A percentile compares a stretch with the other conserved stretches of the same genome.
phyloP scores from a whole-genome alignment of 129 eudicot genomes.

The Escallonia rubra region DNA sequence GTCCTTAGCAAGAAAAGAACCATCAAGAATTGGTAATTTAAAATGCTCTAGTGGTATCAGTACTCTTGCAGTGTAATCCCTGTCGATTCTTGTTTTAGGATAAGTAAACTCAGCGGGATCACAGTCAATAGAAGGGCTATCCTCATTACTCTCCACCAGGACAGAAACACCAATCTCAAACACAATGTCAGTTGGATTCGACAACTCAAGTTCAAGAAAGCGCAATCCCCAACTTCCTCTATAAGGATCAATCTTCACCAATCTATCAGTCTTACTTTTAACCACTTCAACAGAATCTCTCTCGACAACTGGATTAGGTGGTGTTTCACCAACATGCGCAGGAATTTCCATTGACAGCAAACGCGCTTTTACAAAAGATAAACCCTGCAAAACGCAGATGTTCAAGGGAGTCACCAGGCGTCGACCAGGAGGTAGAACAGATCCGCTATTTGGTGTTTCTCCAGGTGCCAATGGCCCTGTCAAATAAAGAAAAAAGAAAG shows the following conservation, averaged over 20 bases:
- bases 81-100: constrained; percentile 85
- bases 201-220: constrained; percentile 88
- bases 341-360: constrained; percentile 92
- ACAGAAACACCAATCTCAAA: constrained; percentile 87
- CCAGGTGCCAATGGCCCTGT: constrained; percentile 49
- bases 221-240: constrained; percentile 98
- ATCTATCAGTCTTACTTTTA: constrained; percentile 41
- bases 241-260: constrained; percentile 87
- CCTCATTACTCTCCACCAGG: constrained; percentile 47
- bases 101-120: constrained; percentile 47
- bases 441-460: constrained; percentile 36
- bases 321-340: constrained; percentile 67
- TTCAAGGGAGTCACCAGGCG: constrained; percentile 81
- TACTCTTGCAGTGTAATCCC: constrained; percentile 91
- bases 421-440: constrained; percentile 69
- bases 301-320: constrained; percentile 18
- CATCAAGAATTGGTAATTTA: constrained; percentile 82
- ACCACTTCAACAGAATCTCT: constrained; percentile 18
- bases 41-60: constrained; percentile 92
- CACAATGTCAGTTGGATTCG: constrained; percentile 89
- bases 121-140: constrained; percentile 13
- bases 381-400: constrained; percentile 81
- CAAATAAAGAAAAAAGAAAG: not conserved
- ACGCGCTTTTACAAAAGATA: constrained; percentile 89
- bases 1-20: constrained; percentile 57